Percentiles rank a stretch among this genome's conserved stretches.
phyloP scores from a whole-genome alignment of 1,284 basidiomycete species.

The Cryptococcus wingfieldii region DNA sequence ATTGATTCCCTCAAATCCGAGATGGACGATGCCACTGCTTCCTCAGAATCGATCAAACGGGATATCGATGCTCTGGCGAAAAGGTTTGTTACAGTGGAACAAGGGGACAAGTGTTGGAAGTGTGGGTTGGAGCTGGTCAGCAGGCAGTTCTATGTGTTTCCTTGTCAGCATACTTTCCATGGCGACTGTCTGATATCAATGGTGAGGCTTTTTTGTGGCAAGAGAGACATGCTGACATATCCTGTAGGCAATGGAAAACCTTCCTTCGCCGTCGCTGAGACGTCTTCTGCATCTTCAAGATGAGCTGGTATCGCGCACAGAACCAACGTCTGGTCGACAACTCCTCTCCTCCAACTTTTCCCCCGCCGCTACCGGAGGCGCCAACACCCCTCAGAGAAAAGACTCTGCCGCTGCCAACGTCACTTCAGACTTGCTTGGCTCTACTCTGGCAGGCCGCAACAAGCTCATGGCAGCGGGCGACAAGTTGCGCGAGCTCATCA shows the following conservation, averaged over 20 bases:
- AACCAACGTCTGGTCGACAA: constrained; percentile 30
- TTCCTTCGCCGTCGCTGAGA: constrained; percentile 72
- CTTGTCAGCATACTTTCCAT: constrained; percentile 93
- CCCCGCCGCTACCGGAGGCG: constrained; percentile 20
- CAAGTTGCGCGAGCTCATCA: constrained; percentile 78
- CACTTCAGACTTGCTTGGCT: constrained; percentile 36
- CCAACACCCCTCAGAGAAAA: constrained; percentile 6
- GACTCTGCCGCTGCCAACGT: constrained; percentile 26
- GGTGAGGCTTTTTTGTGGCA: constrained; percentile 55
- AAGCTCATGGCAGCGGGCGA: constrained; percentile 84
- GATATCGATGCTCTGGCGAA: constrained; percentile 81
- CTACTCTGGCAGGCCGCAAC: constrained; percentile 59
- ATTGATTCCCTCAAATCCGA: constrained; percentile 87
- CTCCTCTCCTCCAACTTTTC: constrained; percentile 39
- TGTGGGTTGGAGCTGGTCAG: constrained; percentile 73
- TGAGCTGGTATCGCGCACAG: constrained; percentile 61
- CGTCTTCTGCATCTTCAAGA: constrained; percentile 78
- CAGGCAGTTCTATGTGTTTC: constrained; percentile 96
- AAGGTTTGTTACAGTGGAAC: constrained; percentile 90
- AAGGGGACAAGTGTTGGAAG: constrained; percentile 76
- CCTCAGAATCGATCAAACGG: constrained; percentile 86
- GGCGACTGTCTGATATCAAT: constrained; percentile 87
- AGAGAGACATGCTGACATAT: constrained; percentile 4
- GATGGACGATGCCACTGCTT: constrained; percentile 92
- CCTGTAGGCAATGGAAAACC: constrained; percentile 76